Conservation (phyloP, 2,329 filamentous ascomycete species). For the Monosporascus sp. region DNA sequence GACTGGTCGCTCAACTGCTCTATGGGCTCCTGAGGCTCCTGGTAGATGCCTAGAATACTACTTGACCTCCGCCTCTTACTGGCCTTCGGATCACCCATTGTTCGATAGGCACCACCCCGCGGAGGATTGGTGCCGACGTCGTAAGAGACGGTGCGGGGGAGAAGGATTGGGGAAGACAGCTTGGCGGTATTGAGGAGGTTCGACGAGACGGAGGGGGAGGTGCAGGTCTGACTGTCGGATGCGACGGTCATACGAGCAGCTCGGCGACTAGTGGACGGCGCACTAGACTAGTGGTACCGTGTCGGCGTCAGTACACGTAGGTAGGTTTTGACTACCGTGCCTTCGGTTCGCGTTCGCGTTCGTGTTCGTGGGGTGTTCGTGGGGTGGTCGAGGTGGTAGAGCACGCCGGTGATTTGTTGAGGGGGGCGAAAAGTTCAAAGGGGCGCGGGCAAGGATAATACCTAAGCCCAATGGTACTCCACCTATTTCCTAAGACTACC, state of each 20-base stretch:
- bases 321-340: not conserved
- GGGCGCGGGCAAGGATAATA: not conserved
- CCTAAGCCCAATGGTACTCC: not conserved
- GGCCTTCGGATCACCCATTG: conserved; percentile 56
- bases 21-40: conserved; percentile 91
- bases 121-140: conserved; percentile 71
- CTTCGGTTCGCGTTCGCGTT: not conserved
- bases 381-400: not conserved
- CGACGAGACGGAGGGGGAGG: conserved; percentile 17
- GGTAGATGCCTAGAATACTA: conserved; percentile 87
- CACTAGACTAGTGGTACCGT: not conserved
- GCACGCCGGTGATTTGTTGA: not conserved
- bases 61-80: conserved; percentile 89
- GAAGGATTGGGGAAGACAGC: conserved; percentile 84
- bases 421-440: not conserved
- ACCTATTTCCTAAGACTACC: not conserved
- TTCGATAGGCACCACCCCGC: conserved; percentile 54
- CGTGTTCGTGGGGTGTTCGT: not conserved
- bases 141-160: conserved; percentile 88
- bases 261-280: not conserved
- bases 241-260: conserved; percentile 14
- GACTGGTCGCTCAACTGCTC: conserved; percentile 98
- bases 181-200: conserved; percentile 71
- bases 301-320: not conserved
- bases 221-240: conserved; percentile 12